Conservation (phyloP, 129 eudicot genomes). For the Helianthus annuus region HanXRQr2.0-SUNRISE NC_035433.2:138290417-138290916, state of each 20-base stretch:
- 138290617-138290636: conserved; percentile 44
- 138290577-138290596: conserved; percentile 43
- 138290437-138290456: conserved; percentile 63
- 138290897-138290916: conserved; percentile 30
- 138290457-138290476: conserved; percentile 79
- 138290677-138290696: conserved; percentile 13
- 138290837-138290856: background rate
- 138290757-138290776: conserved; percentile 35
- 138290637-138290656: conserved; percentile 53
- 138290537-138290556: conserved; percentile 74
- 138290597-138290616: conserved; percentile 65
- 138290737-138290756: conserved; percentile 33
- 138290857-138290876: background rate
- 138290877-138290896: conserved; percentile 25
- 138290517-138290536: conserved; percentile 57
- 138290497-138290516: conserved; percentile 34
- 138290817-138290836: background rate
- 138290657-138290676: background rate
- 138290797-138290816: background rate
- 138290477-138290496: conserved; percentile 59
- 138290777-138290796: conserved; percentile 7
- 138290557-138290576: conserved; percentile 55
- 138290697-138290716: conserved; percentile 15
- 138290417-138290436: conserved; percentile 74
- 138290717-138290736: conserved; percentile 22